phyloP scores from a whole-genome alignment of 768 basidiomycete genomes.

The Mycena maculata region DNA sequence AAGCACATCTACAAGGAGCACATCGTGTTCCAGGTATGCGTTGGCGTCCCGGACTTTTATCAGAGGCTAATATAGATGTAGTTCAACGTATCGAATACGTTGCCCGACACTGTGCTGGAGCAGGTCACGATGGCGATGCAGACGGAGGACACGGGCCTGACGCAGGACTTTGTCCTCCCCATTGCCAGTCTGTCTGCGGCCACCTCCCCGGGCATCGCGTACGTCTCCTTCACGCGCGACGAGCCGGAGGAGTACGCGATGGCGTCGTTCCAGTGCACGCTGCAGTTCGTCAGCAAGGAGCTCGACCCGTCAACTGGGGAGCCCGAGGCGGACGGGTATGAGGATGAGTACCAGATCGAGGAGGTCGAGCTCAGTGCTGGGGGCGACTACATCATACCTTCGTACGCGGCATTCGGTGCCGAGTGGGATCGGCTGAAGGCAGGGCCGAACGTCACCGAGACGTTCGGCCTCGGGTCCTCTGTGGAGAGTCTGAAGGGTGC shows the following conservation, averaged over 20 bases:
- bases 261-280: conserved; percentile 88
- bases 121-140: conserved; percentile 95
- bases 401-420: conserved; percentile 88
- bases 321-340: conserved; percentile 98
- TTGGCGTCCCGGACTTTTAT: background rate
- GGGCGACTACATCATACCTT: conserved; percentile 96
- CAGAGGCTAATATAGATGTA: conserved; percentile 45
- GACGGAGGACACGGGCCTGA: conserved; percentile 76
- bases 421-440: conserved; percentile 95
- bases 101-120: conserved; percentile 95
- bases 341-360: conserved; percentile 98
- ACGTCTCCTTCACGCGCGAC: conserved; percentile 93
- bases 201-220: conserved; percentile 86
- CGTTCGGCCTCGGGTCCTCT: conserved; percentile 85
- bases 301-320: conserved; percentile 94
- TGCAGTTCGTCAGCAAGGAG: conserved; percentile 97
- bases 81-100: conserved; percentile 98
- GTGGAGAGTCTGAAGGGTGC: conserved; percentile 95
- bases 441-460: conserved; percentile 87
- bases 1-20: conserved; percentile 98
- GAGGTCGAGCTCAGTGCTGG: conserved; percentile 94
- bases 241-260: conserved; percentile 80
- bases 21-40: conserved; percentile 92
- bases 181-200: conserved; percentile 74
- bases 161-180: conserved; percentile 96